Evolutionary conservation across 495 filamentous ascomycete species (phyloP).

Genomic region (Physcia stellaris): DNA sequence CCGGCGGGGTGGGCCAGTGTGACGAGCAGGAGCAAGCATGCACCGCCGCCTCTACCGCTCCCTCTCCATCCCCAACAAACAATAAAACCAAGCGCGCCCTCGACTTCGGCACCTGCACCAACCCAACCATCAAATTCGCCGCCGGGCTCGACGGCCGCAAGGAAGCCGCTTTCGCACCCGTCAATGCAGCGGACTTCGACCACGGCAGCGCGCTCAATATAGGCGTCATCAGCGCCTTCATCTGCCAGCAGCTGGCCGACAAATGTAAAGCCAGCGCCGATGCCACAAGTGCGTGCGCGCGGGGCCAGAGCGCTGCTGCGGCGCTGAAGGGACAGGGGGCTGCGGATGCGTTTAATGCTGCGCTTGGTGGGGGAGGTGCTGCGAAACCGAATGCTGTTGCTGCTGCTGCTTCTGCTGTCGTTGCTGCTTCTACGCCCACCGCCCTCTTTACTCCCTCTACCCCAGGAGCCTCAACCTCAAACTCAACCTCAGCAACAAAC

Average conservation of each 20-base stretch:
- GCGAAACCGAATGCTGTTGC: too few species aligned
- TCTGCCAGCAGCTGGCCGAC: slow-evolving; percentile 38
- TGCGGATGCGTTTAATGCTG: slow-evolving; percentile 44
- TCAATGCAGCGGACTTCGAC: slow-evolving; percentile 37
- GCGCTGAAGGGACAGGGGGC: slow-evolving; percentile 33
- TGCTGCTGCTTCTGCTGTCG: background rate
- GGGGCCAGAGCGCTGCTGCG: slow-evolving; percentile 27
- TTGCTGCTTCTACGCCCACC: background rate
- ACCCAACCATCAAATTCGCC: slow-evolving; percentile 41
- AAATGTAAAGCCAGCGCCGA: slow-evolving; percentile 36
- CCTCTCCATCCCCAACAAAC: too few species aligned
- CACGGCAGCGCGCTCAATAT: slow-evolving; percentile 46
- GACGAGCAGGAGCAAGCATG: slow-evolving; percentile 28
- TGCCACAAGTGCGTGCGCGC: slow-evolving; percentile 33
- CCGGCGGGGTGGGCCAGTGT: slow-evolving; percentile 31
- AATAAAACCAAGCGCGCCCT: slow-evolving; percentile 22
- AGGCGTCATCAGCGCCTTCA: slow-evolving; percentile 38
- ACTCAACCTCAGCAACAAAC: background rate
- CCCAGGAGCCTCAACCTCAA: background rate
- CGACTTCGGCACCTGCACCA: slow-evolving; percentile 29
- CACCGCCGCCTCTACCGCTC: slow-evolving; percentile 19
- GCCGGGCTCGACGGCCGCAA: slow-evolving; percentile 36
- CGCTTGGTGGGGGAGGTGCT: slow-evolving; percentile 7
- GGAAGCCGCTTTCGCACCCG: slow-evolving; percentile 36
- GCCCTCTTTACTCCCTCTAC: too few species aligned